Conservation (phyloP, 1,284 basidiomycete genomes). For the Pascua guehoae region DNA sequence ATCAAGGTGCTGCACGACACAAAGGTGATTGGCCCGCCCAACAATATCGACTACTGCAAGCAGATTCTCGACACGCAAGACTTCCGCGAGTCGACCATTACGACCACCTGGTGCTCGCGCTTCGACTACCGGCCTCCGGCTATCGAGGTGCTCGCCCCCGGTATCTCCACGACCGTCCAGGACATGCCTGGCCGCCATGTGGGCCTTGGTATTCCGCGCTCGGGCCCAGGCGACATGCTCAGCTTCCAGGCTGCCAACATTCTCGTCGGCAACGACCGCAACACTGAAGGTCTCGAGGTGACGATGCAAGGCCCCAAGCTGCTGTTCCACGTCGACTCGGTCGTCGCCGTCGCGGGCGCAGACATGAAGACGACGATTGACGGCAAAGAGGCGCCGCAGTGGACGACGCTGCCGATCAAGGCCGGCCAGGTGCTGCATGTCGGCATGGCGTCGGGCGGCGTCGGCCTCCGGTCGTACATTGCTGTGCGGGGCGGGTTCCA, state of each 20-base stretch:
- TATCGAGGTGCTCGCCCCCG: slow-evolving; percentile 59
- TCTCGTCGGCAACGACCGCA: slow-evolving; percentile 58
- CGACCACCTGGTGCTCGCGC: slow-evolving; percentile 56
- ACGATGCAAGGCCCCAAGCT: slow-evolving; percentile 43
- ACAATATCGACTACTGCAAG: slow-evolving; percentile 58
- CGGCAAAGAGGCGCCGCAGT: slow-evolving; percentile 52
- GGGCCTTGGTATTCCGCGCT: slow-evolving; percentile 63
- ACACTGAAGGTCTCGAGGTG: slow-evolving; percentile 61
- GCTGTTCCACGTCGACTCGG: slow-evolving; percentile 55
- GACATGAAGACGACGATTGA: slow-evolving; percentile 53
- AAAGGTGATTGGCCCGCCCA: slow-evolving; percentile 56
- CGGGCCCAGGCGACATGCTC: slow-evolving; percentile 64
- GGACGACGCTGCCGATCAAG: slow-evolving; percentile 56
- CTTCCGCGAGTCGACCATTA: slow-evolving; percentile 55
- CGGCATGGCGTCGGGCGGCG: slow-evolving; percentile 47
- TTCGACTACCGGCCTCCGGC: slow-evolving; percentile 47
- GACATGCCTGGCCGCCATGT: slow-evolving; percentile 61
- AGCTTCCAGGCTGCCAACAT: slow-evolving; percentile 62
- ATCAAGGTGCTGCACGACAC: slow-evolving; percentile 45
- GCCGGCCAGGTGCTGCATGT: slow-evolving; percentile 53
- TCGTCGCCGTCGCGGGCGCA: slow-evolving; percentile 61
- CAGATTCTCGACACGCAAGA: slow-evolving; percentile 51
- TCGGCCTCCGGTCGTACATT: slow-evolving; percentile 58
- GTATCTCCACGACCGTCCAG: slow-evolving; percentile 62
- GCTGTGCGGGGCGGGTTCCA: slow-evolving; percentile 62